These are phyloP conservation scores for Neurospora terricola DNA, from an alignment of 495 filamentous ascomycete genomes.

Conservation along the genomic window DNA sequence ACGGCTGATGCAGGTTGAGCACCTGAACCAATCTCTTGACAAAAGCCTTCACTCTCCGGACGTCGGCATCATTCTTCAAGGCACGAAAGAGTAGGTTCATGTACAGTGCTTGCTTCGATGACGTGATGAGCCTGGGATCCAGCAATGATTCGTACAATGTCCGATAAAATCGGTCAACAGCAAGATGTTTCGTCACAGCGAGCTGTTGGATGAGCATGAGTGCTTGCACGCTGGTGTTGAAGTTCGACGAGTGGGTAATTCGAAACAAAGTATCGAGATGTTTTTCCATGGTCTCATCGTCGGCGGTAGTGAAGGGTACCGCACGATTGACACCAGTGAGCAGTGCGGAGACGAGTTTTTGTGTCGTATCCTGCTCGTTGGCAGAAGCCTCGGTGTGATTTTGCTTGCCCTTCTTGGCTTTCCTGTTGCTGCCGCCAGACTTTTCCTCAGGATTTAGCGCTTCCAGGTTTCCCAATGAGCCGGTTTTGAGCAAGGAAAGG, in stretches of 20 bases:
- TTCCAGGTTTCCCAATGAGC: conserved; percentile 17
- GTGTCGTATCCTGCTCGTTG: conserved; percentile 50
- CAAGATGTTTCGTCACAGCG: conserved; percentile 60
- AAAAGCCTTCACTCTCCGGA: conserved; percentile 88
- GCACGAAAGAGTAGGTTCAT: conserved; percentile 84
- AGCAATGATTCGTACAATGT: conserved; percentile 92
- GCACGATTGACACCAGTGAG: conserved; percentile 92
- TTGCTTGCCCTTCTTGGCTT: conserved; percentile 11
- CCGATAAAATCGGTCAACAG: conserved; percentile 83
- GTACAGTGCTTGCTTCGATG: conserved; percentile 92
- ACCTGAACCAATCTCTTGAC: conserved; percentile 86
- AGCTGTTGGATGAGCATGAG: conserved; percentile 94
- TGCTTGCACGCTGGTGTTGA: conserved; percentile 96
- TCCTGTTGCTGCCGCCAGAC: conserved; percentile 4
- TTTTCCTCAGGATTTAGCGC: conserved; percentile 15
- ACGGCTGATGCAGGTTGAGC: conserved; percentile 75
- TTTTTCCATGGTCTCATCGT: conserved; percentile 67
- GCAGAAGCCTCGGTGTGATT: conserved; percentile 7
- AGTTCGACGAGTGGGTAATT: conserved; percentile 95
- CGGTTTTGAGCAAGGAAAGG: conserved; percentile 58
- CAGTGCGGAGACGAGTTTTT: conserved; percentile 84
- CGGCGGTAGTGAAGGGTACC: conserved; percentile 79
- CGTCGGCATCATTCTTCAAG: conserved; percentile 75
- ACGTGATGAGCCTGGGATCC: conserved; percentile 75
- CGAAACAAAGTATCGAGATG: conserved; percentile 89